phyloP scores from a whole-genome alignment of 2,329 filamentous ascomycete species.

The Escovopsis sp. region DNA sequence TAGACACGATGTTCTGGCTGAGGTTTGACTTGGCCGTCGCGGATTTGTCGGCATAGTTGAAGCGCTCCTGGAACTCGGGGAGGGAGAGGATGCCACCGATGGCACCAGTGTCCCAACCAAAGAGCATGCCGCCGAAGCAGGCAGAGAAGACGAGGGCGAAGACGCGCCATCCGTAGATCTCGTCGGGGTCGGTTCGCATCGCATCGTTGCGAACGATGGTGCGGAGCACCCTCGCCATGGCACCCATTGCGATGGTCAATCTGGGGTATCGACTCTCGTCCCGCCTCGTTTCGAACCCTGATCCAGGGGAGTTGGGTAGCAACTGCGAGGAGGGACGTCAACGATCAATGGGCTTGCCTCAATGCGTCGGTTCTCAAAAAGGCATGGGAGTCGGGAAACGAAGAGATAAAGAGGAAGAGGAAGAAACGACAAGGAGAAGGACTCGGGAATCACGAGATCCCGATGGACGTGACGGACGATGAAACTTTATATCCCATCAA shows the following conservation, averaged over 20 bases:
- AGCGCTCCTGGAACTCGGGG: slow-evolving; percentile 36
- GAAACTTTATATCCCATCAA: no score
- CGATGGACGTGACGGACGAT: not conserved
- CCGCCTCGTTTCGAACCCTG: no score
- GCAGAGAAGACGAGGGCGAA: slow-evolving; percentile 48
- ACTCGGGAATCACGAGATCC: slow-evolving; percentile 1
- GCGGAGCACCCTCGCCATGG: slow-evolving; percentile 31
- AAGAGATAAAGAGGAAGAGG: not conserved
- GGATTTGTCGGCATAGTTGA: slow-evolving; percentile 18
- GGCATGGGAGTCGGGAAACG: not conserved
- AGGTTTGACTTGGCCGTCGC: slow-evolving; percentile 32
- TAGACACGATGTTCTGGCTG: slow-evolving; percentile 55
- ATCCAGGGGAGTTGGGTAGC: not conserved
- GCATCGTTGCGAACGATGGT: slow-evolving; percentile 54
- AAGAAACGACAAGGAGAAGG: not conserved
- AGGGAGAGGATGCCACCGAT: slow-evolving; percentile 54
- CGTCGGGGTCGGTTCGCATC: slow-evolving; percentile 50
- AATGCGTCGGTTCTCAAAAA: no score
- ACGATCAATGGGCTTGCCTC: no score
- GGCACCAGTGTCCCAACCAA: slow-evolving; percentile 43
- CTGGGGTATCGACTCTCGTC: not conserved
- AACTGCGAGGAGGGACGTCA: not conserved
- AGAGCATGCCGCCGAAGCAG: slow-evolving; percentile 50
- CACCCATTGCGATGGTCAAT: slow-evolving; percentile 20
- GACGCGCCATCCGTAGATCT: slow-evolving; percentile 58